A percentile compares a stretch with the other conserved stretches of the same genome.
phyloP scores from a whole-genome alignment of 352 stramenopile species.

The Globisporangium heterothallicum region DNA sequence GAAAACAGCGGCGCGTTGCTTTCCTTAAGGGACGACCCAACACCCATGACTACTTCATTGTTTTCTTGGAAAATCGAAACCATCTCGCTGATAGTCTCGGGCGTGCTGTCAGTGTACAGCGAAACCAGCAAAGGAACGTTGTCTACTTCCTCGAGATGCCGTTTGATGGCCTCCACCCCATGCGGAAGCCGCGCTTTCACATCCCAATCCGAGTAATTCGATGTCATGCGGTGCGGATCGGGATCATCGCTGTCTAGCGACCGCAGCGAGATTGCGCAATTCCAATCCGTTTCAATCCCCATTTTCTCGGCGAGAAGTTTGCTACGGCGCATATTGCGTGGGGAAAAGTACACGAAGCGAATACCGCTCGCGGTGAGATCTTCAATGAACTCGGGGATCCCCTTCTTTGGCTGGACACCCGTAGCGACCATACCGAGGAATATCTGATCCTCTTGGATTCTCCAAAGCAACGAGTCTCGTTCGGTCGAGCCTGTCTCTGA shows the following conservation, averaged over 20 bases:
- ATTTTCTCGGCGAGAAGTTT: conserved; percentile 98
- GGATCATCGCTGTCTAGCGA: conserved; percentile 88
- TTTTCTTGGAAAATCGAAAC: conserved; percentile 84
- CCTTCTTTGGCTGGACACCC: conserved; percentile 90
- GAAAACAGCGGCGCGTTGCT: conserved; percentile 76
- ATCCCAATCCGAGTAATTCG: conserved; percentile 97
- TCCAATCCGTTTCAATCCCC: conserved; percentile 99
- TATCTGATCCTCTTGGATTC: conserved; percentile 94
- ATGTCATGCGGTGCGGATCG: conserved; percentile 95
- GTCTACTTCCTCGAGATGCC: conserved; percentile 96
- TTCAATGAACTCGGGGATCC: conserved; percentile 94
- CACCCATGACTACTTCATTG: conserved; percentile 75
- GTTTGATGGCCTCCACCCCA: conserved; percentile 93
- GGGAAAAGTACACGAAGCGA: conserved; percentile 99
- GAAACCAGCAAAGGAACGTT: conserved; percentile 98
- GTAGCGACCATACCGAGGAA: conserved; percentile 97
- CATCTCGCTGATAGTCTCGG: conserved; percentile 94
- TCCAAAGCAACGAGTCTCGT: conserved; percentile 62
- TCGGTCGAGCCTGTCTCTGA: conserved; percentile 50
- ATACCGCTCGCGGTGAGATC: conserved; percentile 94
- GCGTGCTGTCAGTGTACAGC: conserved; percentile 97
- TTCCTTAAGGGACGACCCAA: conserved; percentile 72
- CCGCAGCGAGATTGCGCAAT: conserved; percentile 97
- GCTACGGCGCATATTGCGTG: conserved; percentile 96
- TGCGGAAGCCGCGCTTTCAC: conserved; percentile 95